Evolutionary conservation across 768 basidiomycete genomes (phyloP).

Genomic region (Mycena vulgaris): DNA sequence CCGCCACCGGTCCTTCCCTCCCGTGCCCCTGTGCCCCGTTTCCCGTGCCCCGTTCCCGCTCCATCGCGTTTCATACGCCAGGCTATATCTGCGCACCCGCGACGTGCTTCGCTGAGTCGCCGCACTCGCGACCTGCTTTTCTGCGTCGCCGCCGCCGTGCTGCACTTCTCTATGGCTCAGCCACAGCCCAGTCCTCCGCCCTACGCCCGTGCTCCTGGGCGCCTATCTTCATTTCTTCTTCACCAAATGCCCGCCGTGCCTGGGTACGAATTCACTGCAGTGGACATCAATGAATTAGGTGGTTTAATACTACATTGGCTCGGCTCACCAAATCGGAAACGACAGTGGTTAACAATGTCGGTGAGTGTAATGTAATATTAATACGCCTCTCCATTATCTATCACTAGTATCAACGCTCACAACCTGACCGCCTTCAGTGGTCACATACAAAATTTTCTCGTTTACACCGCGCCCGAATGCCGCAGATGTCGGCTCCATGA

Average conservation of each 20-base stretch:
- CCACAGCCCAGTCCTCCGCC: constrained; percentile 1
- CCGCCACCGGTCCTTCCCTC: not conserved
- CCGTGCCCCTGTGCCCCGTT: not conserved
- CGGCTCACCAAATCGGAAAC: constrained; percentile 27
- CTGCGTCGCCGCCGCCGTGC: constrained; percentile 6
- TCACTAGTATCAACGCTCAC: not conserved
- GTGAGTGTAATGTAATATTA: too few species aligned
- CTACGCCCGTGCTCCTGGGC: constrained; percentile 2
- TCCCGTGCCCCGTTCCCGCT: not conserved
- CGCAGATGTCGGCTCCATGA: constrained; percentile 9
- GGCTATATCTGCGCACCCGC: constrained; percentile 43
- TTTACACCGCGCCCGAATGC: not conserved
- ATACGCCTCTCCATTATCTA: too few species aligned
- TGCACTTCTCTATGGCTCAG: constrained; percentile 10
- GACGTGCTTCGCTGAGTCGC: not conserved
- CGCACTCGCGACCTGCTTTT: constrained; percentile 9
- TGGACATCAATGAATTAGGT: not conserved
- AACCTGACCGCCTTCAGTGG: not conserved
- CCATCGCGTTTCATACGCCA: constrained; percentile 1
- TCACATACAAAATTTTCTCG: not conserved
- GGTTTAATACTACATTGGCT: constrained; percentile 7
- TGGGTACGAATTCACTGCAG: constrained; percentile 27
- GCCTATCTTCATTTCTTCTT: constrained; percentile 42
- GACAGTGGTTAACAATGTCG: too few species aligned
- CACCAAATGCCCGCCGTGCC: constrained; percentile 27